Base-by-base conservation (phyloP, 768 basidiomycete genomes). In the Exidia glandulosa region DNA sequence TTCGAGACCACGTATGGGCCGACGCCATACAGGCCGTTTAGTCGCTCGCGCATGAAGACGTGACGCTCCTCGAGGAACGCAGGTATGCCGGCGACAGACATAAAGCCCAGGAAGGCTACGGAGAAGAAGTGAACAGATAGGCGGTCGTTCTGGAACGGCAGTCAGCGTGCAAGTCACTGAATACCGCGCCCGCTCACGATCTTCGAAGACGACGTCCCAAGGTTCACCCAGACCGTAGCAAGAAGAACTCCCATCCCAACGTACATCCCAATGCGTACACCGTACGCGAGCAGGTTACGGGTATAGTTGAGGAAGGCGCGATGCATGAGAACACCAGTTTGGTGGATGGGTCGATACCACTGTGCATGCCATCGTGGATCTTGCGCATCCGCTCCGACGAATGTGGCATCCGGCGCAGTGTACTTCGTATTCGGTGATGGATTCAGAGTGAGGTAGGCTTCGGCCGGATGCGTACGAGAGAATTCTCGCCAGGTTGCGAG, bases 221-320 rank as follows among this genome's bases (percentile, higher is more conserved):
- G 62, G 50, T 66, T 61, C 23, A 72, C 64, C 82, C 82, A 84
- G 47, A 84, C 79, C 2, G 77, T 76, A 0, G 79, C 82, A n/a
- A 66, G 61, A 48, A 70, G 61, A 4, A 75, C 52, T 6, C 66
- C 70, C 66, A 73, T 68, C 3, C 71, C 66, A 56, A 65, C 54
- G 59, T 83, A 84, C 82, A 84, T 83, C 36, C 75, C 81, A 12
- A 74, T 66, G 36, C 82, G 70, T 2, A 84, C 76, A 10, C 82
- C 81, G 65, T 82, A 84, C 1, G 82, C 83, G 31, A 85, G 69
- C 2, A 83, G 61, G 64, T 84, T 83, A 19, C 83, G 68, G 16
- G 66, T 66, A 64, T 83, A 84, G 63, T 84, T 83, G 57, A 76
- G 62, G 14, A 72, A 64, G 50, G 73, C 78, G 23, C 83, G 69